These are phyloP conservation scores for Trichoderma sp. DNA, from an alignment of 2,329 filamentous ascomycete genomes.

Conservation along the genomic window DNA sequence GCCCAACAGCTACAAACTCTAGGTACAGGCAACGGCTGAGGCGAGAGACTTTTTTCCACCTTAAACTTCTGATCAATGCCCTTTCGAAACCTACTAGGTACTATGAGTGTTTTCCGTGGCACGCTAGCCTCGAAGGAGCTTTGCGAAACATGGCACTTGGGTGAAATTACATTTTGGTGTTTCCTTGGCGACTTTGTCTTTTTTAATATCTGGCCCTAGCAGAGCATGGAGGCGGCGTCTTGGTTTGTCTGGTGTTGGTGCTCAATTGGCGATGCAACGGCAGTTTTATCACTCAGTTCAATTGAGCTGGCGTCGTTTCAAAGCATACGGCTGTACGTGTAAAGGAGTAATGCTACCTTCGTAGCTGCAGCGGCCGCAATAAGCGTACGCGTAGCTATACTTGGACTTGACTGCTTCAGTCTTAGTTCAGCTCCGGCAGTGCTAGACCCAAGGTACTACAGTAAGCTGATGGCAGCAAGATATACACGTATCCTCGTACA, in stretches of 20 bases:
- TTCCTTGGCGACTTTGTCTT: neutral
- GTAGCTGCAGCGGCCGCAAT: neutral
- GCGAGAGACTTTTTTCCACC: conserved; percentile 5
- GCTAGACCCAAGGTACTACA: neutral
- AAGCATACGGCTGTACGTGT: neutral
- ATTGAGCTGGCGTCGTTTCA: neutral
- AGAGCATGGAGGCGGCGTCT: neutral
- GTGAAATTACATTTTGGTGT: neutral
- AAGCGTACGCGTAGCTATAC: conserved; percentile 10
- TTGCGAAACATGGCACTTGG: neutral
- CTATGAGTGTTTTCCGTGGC: conserved; percentile 17
- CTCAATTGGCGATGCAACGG: neutral
- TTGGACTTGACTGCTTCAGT: conserved; percentile 1
- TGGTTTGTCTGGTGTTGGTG: neutral
- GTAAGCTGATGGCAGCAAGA: neutral
- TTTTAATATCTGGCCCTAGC: neutral
- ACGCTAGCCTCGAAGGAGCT: conserved; percentile 10
- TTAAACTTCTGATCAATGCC: neutral
- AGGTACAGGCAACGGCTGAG: conserved; percentile 5
- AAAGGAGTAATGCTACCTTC: neutral
- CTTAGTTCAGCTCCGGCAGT: neutral
- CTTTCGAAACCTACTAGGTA: neutral
- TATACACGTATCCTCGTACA: neutral
- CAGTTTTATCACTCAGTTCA: neutral
- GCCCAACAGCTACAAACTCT: neutral